These are phyloP conservation scores for Fusarium sp. DNA, from an alignment of 2,329 filamentous ascomycete genomes.

Conservation along the genomic window DNA sequence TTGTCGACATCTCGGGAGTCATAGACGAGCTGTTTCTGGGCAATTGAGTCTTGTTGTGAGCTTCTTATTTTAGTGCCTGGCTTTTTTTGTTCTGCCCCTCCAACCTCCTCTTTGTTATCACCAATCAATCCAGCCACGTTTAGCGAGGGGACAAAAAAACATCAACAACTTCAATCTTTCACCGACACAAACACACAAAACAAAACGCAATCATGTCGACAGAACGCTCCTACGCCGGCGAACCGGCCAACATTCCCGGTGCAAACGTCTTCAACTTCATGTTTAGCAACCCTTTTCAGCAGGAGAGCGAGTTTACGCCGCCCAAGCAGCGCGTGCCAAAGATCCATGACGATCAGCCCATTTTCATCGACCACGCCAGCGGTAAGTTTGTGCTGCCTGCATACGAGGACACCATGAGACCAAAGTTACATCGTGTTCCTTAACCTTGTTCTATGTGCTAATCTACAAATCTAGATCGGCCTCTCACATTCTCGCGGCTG, in stretches of 20 bases:
- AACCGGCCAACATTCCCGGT: constrained; percentile 32
- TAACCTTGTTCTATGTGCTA: background rate
- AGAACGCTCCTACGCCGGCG: constrained; percentile 32
- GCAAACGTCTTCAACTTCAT: constrained; percentile 52
- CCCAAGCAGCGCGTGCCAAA: constrained; percentile 46
- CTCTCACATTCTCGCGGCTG: constrained; percentile 51
- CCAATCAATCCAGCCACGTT: constrained; percentile 12
- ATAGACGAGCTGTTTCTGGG: background rate
- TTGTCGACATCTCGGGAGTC: background rate
- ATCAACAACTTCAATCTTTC: background rate
- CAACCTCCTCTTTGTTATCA: constrained; percentile 2
- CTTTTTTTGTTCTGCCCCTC: background rate
- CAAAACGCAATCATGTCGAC: constrained; percentile 25
- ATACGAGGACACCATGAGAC: background rate
- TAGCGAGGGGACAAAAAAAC: constrained; percentile 6
- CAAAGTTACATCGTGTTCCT: background rate
- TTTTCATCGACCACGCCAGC: constrained; percentile 56
- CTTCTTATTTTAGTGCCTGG: background rate
- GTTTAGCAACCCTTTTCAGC: constrained; percentile 53
- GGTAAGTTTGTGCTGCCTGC: constrained; percentile 43
- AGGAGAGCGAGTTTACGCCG: constrained; percentile 46
- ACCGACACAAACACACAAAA: background rate
- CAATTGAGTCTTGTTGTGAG: background rate
- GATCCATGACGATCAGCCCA: constrained; percentile 49
- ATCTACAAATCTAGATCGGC: constrained; percentile 45